Evolutionary conservation across 2,329 filamentous ascomycete genomes (phyloP), one percentile per base, ranked within the genome.

Genomic region (Fusarium sarcochroum): DNA sequence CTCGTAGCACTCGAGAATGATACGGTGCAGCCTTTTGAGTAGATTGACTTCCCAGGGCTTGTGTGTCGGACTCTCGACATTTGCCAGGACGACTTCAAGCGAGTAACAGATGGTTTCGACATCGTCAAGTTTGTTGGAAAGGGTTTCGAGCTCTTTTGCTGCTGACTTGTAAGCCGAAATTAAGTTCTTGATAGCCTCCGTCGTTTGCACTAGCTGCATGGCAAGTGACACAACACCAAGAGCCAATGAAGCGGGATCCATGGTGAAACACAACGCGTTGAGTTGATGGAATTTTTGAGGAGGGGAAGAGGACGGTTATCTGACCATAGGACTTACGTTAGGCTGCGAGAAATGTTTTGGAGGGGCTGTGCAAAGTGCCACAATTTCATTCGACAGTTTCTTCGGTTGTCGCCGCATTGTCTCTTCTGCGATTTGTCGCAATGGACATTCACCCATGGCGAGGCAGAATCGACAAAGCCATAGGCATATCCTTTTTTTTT

Each of bases 171-270:
- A 70, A 9, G 45, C 18, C 0, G 30, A 10, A 6, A 67, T 69
- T 37, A 63, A 8, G 4, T 44, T 23, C 3, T 57, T 57, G 18
- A 70, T 61, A 0, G 63, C 27, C 0, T 10, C 44, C 0, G 44
- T 48, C 0, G 45, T 45, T 4, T 46, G 30, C 7, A 48, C 25
- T 1, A 70, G 32, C n/a, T 70, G 63, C 18, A 60, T 30, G 15
- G 50, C 57, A 4, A 67, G 10, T 0, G 66, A 52, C 2, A 58
- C 38, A 2, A 70, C 50, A 6, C 54, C 58, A 6, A 69, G 58
- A 1, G 61, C 38, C 5, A 68, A 38, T 1, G 66, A 68, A 7
- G 38, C 57, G 7, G 67, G 61, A 37, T 69, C 54, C 61, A 69
- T 69, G 23, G 23, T 23, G 23, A 23, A 23, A 7, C 7, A 7